Evolutionary conservation across 768 basidiomycete genomes (phyloP).

Genomic region (Serendipita sp.): DNA sequence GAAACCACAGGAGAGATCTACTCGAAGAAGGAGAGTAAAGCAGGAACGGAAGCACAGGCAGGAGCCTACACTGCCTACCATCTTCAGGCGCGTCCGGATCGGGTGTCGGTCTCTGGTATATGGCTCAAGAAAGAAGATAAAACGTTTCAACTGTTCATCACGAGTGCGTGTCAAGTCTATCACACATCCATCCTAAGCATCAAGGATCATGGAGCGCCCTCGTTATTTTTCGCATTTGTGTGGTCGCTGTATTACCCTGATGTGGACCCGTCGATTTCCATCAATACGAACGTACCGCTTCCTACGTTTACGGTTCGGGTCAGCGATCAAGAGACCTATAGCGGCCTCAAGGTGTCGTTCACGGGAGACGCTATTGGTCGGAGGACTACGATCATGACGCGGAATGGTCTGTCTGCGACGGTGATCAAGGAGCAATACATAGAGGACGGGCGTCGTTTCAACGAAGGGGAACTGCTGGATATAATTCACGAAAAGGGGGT

Average conservation of each 20-base stretch:
- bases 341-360: neutral
- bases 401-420: neutral
- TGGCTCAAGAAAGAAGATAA: neutral
- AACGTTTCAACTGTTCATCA: neutral
- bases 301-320: neutral
- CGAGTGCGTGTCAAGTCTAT: neutral
- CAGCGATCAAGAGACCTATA: neutral
- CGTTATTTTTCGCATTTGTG: neutral
- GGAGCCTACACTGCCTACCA: neutral
- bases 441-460: neutral
- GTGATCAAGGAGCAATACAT: conserved; percentile 2
- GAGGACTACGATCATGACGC: neutral
- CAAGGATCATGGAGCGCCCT: neutral
- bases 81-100: neutral
- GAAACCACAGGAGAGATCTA: neutral
- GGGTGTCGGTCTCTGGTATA: neutral
- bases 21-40: neutral
- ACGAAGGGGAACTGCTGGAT: neutral
- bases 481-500: neutral
- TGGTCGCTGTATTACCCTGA: neutral
- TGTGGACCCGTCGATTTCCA: neutral
- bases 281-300: neutral
- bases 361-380: neutral
- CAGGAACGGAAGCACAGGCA: neutral
- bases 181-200: neutral